phyloP scores from a whole-genome alignment of 2,329 filamentous ascomycete species.

The Emericellopsis cladophorae region DNA sequence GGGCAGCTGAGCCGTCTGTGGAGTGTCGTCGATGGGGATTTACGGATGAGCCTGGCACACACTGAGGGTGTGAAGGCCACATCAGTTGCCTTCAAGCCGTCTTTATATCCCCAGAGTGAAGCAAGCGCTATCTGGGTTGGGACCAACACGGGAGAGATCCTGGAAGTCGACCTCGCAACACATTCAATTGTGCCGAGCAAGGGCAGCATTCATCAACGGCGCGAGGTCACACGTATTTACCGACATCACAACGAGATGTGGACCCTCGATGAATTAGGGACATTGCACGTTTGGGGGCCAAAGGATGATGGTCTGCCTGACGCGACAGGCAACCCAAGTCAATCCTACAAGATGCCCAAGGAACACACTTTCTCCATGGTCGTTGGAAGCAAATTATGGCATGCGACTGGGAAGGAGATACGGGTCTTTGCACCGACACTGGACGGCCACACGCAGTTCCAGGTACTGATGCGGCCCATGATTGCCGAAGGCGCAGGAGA shows the following conservation, averaged over 20 bases:
- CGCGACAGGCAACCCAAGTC: constrained; percentile 55
- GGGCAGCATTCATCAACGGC: constrained; percentile 59
- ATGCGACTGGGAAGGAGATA: constrained; percentile 77
- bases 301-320: constrained; percentile 61
- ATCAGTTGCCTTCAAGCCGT: constrained; percentile 76
- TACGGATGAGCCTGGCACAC: constrained; percentile 69
- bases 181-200: constrained; percentile 60
- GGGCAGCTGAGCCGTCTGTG: constrained; percentile 82
- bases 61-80: constrained; percentile 76
- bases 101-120: constrained; percentile 63
- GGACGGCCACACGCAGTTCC: constrained; percentile 57
- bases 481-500: constrained; percentile 66
- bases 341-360: constrained; percentile 65
- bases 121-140: constrained; percentile 80
- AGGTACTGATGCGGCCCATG: constrained; percentile 61
- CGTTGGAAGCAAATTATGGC: constrained; percentile 75
- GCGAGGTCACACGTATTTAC: constrained; percentile 74
- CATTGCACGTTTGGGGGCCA: constrained; percentile 76
- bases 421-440: constrained; percentile 67
- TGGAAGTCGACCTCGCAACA: constrained; percentile 73
- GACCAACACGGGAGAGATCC: constrained; percentile 74
- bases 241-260: constrained; percentile 83
- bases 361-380: constrained; percentile 84
- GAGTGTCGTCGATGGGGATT: constrained; percentile 71
- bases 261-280: constrained; percentile 84